phyloP scores from a whole-genome alignment of 345 rosid species.

The Moringa oleifera region DNA sequence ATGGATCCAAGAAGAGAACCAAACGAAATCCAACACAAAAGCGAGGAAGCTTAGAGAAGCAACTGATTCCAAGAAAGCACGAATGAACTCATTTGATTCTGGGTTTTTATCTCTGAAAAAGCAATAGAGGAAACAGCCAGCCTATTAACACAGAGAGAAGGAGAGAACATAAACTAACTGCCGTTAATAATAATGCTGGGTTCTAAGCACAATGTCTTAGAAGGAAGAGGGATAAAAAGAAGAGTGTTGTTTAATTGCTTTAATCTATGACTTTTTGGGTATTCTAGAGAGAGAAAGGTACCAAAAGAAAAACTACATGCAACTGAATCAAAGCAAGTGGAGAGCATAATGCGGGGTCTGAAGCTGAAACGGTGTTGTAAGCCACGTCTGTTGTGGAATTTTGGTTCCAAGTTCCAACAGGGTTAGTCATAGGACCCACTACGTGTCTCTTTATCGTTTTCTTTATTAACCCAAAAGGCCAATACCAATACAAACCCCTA shows the following conservation, averaged over 20 bases:
- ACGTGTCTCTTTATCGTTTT: neutral
- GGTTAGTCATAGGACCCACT: slow-evolving; percentile 20
- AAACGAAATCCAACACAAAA: slow-evolving; percentile 7
- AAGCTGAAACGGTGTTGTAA: slow-evolving; percentile 16
- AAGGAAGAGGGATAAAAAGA: neutral
- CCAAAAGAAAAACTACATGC: neutral
- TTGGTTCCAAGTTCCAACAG: slow-evolving; percentile 2
- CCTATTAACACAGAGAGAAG: neutral
- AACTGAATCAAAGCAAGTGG: slow-evolving; percentile 12
- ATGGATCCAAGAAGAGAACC: slow-evolving; percentile 26
- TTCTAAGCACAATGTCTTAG: neutral
- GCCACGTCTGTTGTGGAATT: slow-evolving; percentile 34
- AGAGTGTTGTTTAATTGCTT: slow-evolving; percentile 1
- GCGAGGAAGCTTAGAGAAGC: neutral
- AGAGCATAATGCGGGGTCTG: slow-evolving; percentile 4
- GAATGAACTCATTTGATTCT: neutral
- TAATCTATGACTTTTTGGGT: neutral
- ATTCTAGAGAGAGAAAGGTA: neutral
- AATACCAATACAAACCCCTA: neutral
- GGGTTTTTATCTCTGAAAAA: neutral
- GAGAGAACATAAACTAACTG: neutral
- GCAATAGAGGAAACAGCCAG: neutral
- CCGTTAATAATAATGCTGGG: neutral
- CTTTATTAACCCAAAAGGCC: neutral
- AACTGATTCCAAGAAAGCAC: slow-evolving; percentile 16